Conservation (phyloP, 495 filamentous ascomycete genomes). For the Neurospora sp. region DNA sequence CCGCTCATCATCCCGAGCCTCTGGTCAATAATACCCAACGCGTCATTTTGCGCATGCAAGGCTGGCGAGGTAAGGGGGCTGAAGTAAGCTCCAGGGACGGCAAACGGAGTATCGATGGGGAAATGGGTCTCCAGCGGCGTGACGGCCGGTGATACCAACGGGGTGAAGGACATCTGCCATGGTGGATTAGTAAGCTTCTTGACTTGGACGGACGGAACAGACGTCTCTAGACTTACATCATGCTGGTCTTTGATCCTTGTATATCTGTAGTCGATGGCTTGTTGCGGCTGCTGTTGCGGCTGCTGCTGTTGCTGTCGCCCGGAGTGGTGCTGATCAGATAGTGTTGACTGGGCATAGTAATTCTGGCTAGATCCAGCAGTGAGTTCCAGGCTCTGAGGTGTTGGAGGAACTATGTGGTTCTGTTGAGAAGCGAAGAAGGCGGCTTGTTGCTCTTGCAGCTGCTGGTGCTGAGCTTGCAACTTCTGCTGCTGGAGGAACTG, state of each 20-base stretch:
- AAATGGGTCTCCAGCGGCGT: constrained; percentile 84
- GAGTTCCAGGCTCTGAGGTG: constrained; percentile 86
- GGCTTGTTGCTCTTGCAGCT: constrained; percentile 46
- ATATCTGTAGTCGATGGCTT: constrained; percentile 62
- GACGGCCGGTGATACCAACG: constrained; percentile 88
- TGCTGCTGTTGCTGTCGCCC: constrained; percentile 41
- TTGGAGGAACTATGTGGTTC: constrained; percentile 69
- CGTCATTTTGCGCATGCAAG: constrained; percentile 65
- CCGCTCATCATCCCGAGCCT: constrained; percentile 25
- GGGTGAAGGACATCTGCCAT: constrained; percentile 75
- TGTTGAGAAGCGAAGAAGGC: constrained; percentile 44
- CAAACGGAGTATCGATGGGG: constrained; percentile 64
- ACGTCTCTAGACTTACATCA: constrained; percentile 46
- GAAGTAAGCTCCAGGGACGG: constrained; percentile 80
- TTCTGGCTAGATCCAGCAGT: constrained; percentile 56
- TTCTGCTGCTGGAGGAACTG: constrained; percentile 54
- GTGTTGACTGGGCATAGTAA: constrained; percentile 29
- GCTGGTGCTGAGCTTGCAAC: constrained; percentile 40
- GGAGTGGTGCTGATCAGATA: constrained; percentile 49
- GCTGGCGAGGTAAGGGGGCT: constrained; percentile 90
- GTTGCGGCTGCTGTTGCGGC: constrained; percentile 41
- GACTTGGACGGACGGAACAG: constrained; percentile 3
- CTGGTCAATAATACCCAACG: constrained; percentile 33
- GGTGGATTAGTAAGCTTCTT: constrained; percentile 21
- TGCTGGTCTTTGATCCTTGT: constrained; percentile 63